phyloP scores from a whole-genome alignment of 2,329 filamentous ascomycete genomes.

The Coniella lustricola region DNA sequence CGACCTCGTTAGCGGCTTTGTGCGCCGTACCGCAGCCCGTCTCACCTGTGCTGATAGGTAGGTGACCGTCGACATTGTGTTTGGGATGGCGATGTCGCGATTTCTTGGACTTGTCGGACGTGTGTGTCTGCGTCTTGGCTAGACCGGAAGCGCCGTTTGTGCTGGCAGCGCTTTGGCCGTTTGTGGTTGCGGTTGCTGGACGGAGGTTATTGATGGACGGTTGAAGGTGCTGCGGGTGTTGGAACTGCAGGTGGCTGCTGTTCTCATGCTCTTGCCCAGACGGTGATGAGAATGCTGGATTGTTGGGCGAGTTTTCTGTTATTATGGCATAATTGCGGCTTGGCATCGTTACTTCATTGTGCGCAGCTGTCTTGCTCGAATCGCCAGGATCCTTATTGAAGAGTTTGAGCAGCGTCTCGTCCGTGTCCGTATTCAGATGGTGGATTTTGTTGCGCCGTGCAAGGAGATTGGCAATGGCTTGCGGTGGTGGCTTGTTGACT shows the following conservation, averaged over 20 bases:
- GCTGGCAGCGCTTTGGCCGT: constrained; percentile 5
- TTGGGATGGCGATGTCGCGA: constrained; percentile 30
- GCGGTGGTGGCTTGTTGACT: constrained; percentile 87
- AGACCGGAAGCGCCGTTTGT: constrained; percentile 6
- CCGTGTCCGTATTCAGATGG: constrained; percentile 63
- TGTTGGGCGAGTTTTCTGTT: constrained; percentile 72
- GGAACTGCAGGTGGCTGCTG: neutral
- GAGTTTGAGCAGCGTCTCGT: constrained; percentile 89
- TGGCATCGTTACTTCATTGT: constrained; percentile 83
- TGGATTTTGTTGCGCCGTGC: constrained; percentile 83
- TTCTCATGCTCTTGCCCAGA: too few species aligned
- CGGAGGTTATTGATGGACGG: neutral
- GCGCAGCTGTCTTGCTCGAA: constrained; percentile 63
- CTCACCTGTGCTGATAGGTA: constrained; percentile 69
- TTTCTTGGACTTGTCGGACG: constrained; percentile 7
- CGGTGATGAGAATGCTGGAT: constrained; percentile 19
- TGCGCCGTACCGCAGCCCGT: constrained; percentile 70
- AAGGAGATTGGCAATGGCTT: constrained; percentile 81
- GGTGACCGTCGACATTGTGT: constrained; percentile 49
- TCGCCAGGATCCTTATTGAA: constrained; percentile 84
- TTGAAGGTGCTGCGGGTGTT: neutral
- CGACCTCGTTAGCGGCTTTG: constrained; percentile 55
- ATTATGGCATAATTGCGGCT: constrained; percentile 91
- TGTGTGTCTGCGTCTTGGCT: neutral
- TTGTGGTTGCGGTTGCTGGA: constrained; percentile 10